Conservation (phyloP, 75 land plant species). For the Larix kaempferi region DNA sequence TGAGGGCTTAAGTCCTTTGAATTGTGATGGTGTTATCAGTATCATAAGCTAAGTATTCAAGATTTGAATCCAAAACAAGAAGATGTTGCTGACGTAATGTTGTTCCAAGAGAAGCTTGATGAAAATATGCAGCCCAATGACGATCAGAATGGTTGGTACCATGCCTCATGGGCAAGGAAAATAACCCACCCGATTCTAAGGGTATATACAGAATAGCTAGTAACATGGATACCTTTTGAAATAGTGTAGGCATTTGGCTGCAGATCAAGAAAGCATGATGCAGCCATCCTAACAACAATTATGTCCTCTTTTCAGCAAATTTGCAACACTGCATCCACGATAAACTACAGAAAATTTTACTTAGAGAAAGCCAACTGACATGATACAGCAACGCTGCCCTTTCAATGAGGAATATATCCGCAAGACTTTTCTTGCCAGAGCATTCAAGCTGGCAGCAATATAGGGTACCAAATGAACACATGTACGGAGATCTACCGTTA, state of each 20-base stretch:
- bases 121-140: too few relatives aligned
- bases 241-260: slow-evolving; percentile 56
- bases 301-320: slow-evolving; percentile 16
- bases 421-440: slow-evolving; percentile 18
- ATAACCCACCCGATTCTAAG: too few relatives aligned
- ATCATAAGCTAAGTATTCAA: too few relatives aligned
- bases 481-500: not conserved
- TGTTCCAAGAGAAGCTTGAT: too few relatives aligned
- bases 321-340: slow-evolving; percentile 22
- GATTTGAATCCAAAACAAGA: too few relatives aligned
- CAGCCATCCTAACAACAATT: slow-evolving; percentile 45
- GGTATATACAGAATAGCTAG: too few relatives aligned
- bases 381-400: slow-evolving; percentile 44
- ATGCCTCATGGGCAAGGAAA: too few relatives aligned
- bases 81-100: too few relatives aligned
- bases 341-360: slow-evolving; percentile 9
- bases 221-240: slow-evolving; percentile 89
- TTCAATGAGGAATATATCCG: slow-evolving; percentile 38
- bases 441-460: not conserved
- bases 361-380: slow-evolving; percentile 42
- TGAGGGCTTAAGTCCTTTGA: slow-evolving; percentile 16
- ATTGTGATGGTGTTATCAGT: not conserved
- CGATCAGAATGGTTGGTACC: too few relatives aligned
- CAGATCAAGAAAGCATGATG: slow-evolving; percentile 55
- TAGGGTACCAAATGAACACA: not conserved